A percentile compares a stretch with the other conserved stretches of the same genome.
Conservation (phyloP, 305 asterid species). For the Solanum chacoense region DNA sequence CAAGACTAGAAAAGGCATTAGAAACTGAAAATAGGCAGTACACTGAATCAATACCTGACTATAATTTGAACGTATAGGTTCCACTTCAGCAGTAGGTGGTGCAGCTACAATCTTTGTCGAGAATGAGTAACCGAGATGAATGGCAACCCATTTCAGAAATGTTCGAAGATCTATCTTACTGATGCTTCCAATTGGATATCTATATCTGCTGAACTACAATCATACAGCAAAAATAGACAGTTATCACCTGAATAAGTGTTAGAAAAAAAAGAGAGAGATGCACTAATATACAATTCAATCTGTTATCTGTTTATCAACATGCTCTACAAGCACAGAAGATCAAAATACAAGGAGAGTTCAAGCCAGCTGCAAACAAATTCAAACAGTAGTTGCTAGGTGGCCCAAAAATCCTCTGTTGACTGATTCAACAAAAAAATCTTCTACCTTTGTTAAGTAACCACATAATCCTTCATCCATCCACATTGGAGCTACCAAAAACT, state of each 20-base stretch:
- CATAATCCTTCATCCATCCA: constrained; percentile 95
- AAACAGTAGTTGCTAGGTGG: neutral
- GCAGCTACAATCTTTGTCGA: constrained; percentile 85
- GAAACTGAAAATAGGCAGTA: neutral
- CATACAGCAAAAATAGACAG: constrained; percentile 39
- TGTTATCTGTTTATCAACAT: neutral
- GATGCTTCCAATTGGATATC: constrained; percentile 80
- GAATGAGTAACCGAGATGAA: constrained; percentile 66
- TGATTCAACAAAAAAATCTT: neutral
- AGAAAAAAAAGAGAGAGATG: neutral
- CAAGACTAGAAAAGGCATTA: neutral
- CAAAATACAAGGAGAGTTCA: neutral
- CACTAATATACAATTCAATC: neutral
- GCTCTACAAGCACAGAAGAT: neutral
- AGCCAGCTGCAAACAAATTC: neutral
- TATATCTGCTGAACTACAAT: constrained; percentile 94
- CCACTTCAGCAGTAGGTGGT: constrained; percentile 92
- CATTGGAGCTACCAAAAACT: constrained; percentile 95
- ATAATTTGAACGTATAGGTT: constrained; percentile 74
- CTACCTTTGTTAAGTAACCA: constrained; percentile 93
- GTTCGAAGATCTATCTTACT: constrained; percentile 77
- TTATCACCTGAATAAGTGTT: neutral
- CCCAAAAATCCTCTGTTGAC: neutral
- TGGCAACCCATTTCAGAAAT: constrained; percentile 77
- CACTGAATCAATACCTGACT: constrained; percentile 40